Percentiles rank a stretch among this genome's conserved stretches.
Evolutionary conservation across 345 rosid genomes (phyloP).

Genomic region (Euphorbia pulcherrima): DNA sequence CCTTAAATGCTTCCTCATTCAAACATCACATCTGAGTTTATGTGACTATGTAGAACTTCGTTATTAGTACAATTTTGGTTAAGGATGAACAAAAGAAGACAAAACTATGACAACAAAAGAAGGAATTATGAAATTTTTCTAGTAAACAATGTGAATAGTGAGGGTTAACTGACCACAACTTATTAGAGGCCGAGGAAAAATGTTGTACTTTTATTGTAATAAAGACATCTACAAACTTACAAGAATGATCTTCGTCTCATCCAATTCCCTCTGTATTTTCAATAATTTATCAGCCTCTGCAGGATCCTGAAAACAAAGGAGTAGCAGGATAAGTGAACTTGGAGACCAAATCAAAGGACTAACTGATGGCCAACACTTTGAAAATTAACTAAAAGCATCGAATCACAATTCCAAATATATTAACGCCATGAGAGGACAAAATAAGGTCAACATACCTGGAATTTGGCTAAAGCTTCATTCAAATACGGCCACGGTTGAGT

Average conservation of each 20-base stretch:
- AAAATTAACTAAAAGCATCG: neutral
- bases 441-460: conserved; percentile 46
- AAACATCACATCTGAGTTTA: neutral
- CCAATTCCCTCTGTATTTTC: conserved; percentile 97
- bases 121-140: neutral
- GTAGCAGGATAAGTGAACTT: neutral
- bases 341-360: neutral
- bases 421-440: neutral
- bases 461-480: conserved; percentile 67
- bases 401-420: neutral
- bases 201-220: neutral
- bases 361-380: neutral
- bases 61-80: neutral
- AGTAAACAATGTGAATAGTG: too few species aligned
- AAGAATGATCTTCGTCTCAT: conserved; percentile 95
- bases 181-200: neutral
- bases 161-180: neutral
- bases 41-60: neutral
- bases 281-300: conserved; percentile 95
- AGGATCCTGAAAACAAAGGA: conserved; percentile 65
- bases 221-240: conserved; percentile 41
- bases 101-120: neutral
- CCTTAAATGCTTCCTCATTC: neutral
- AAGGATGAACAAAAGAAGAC: neutral
- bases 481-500: conserved; percentile 78